Conservation (phyloP, 345 rosid species). For the Eucalyptus victrix region DNA sequence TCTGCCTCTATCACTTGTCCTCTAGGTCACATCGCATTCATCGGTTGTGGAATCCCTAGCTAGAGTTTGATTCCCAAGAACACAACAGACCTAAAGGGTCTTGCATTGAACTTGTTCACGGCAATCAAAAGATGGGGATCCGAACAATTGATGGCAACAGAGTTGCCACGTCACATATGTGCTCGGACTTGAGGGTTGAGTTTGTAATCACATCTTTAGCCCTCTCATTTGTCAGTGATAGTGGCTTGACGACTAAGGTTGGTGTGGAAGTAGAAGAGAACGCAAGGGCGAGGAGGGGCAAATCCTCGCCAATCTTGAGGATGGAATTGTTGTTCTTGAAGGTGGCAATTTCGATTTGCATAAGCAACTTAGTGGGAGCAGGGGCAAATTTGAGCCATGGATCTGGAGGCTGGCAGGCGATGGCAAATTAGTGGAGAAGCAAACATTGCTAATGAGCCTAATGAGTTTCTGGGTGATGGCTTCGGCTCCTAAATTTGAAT, state of each 20-base stretch:
- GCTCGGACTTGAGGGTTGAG: slow-evolving; percentile 1
- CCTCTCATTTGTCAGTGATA: slow-evolving; percentile 12
- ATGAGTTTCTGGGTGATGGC: not conserved
- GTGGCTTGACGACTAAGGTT: slow-evolving; percentile 10
- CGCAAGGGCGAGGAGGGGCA: not conserved
- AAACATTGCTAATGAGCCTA: slow-evolving; percentile 55
- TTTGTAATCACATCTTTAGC: slow-evolving; percentile 17
- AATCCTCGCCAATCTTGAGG: slow-evolving; percentile 76
- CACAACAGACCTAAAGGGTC: slow-evolving; percentile 51
- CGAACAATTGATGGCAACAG: slow-evolving; percentile 54
- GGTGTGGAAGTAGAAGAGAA: slow-evolving; percentile 6
- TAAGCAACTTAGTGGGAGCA: slow-evolving; percentile 54
- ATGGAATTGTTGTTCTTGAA: slow-evolving; percentile 58
- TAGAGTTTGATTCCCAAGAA: slow-evolving; percentile 59
- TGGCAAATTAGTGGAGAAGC: slow-evolving; percentile 54
- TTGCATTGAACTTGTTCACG: slow-evolving; percentile 64
- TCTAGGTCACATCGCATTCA: not conserved
- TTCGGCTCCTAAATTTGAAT: not conserved
- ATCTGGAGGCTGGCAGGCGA: slow-evolving; percentile 22
- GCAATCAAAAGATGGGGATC: slow-evolving; percentile 60
- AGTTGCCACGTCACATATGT: not conserved
- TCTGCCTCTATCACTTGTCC: not conserved
- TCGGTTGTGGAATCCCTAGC: slow-evolving; percentile 40
- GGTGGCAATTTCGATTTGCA: slow-evolving; percentile 57
- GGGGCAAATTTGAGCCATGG: slow-evolving; percentile 92